phyloP scores from a whole-genome alignment of 257 asterid genomes.

The Datura wrightii region DNA sequence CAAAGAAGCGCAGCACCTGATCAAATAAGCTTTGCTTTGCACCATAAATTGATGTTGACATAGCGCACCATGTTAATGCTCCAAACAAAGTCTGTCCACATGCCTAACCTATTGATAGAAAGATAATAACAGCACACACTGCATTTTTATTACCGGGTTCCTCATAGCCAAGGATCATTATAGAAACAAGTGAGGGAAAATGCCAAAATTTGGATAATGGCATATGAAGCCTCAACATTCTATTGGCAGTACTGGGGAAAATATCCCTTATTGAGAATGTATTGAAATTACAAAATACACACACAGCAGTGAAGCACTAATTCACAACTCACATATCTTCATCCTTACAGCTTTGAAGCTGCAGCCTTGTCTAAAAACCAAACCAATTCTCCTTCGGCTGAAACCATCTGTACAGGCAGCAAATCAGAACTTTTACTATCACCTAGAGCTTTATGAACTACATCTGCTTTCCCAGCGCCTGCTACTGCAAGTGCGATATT shows the following conservation, averaged over 20 bases:
- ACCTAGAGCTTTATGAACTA: constrained; percentile 56
- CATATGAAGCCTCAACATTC: not conserved
- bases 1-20: too few relatives aligned
- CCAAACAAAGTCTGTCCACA: not conserved
- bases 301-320: not conserved
- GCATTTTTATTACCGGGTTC: not conserved
- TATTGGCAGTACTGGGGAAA: not conserved
- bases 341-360: constrained; percentile 72
- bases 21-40: not conserved
- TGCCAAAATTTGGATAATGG: not conserved
- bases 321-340: not conserved
- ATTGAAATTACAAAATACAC: constrained; percentile 13
- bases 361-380: constrained; percentile 95
- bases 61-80: not conserved
- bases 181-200: not conserved
- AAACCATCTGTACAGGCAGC: constrained; percentile 80
- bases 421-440: constrained; percentile 55
- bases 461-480: constrained; percentile 78
- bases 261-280: not conserved
- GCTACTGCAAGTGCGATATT: constrained; percentile 77
- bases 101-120: not conserved
- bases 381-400: constrained; percentile 73
- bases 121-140: not conserved
- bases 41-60: not conserved
- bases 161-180: not conserved